Evolutionary conservation across 1,284 basidiomycete genomes (phyloP).

Genomic region (Ustilago trichophora): DNA sequence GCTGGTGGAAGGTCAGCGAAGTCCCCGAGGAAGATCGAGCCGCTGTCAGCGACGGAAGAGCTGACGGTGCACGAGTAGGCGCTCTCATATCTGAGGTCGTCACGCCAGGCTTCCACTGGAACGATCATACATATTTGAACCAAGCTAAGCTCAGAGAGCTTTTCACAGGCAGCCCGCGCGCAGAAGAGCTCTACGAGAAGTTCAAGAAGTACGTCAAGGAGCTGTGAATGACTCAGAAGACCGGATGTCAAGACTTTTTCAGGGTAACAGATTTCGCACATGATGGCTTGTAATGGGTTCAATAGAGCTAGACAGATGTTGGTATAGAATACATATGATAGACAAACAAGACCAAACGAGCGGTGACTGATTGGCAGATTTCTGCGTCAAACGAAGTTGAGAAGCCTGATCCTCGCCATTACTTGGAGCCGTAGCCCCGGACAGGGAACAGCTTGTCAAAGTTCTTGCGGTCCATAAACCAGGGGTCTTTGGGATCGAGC

Average conservation of each 20-base stretch:
- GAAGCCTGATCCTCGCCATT: neutral
- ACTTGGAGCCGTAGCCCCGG: constrained; percentile 2
- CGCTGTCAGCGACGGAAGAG: constrained; percentile 6
- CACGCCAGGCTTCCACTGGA: constrained; percentile 50
- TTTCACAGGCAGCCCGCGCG: constrained; percentile 19
- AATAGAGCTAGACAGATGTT: neutral
- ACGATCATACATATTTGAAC: constrained; percentile 46
- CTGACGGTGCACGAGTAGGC: constrained; percentile 20
- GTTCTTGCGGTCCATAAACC: constrained; percentile 49
- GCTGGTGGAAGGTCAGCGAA: constrained; percentile 56
- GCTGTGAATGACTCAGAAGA: neutral
- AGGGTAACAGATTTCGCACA: too few relatives aligned
- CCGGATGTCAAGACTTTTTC: too few relatives aligned
- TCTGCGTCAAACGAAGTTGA: neutral
- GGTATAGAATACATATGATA: constrained; percentile 16
- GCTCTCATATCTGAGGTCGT: constrained; percentile 52
- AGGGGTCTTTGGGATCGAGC: constrained; percentile 40
- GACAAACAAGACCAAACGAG: too few relatives aligned
- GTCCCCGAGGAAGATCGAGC: constrained; percentile 29
- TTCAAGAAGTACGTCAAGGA: constrained; percentile 45
- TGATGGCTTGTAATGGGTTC: neutral
- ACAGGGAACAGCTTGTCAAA: constrained; percentile 48
- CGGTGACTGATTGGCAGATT: too few relatives aligned
- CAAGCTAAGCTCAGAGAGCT: constrained; percentile 29
- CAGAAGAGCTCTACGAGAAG: constrained; percentile 20